A percentile compares a stretch with the other conserved stretches of the same genome.
Conservation (phyloP, 768 basidiomycete genomes). For the Boletus barrowsii region DNA sequence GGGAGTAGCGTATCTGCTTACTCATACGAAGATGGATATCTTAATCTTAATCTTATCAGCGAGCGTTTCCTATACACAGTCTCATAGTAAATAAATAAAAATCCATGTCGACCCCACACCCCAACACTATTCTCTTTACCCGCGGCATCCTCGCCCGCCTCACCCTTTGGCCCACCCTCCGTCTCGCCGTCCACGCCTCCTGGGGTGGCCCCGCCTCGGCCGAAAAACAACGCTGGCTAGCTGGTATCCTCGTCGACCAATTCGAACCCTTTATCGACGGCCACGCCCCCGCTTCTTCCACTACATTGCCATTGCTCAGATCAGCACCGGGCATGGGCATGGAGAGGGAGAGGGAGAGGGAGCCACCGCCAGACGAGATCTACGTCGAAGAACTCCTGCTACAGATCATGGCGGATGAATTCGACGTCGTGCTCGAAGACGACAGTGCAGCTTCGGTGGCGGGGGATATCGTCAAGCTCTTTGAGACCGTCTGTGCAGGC, state of each 20-base stretch:
- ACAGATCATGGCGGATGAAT: slow-evolving; percentile 86
- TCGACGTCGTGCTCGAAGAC: slow-evolving; percentile 81
- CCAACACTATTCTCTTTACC: slow-evolving; percentile 70
- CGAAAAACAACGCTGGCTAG: slow-evolving; percentile 84
- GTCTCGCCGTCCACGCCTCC: slow-evolving; percentile 76
- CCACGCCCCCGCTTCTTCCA: too few relatives aligned
- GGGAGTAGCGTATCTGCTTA: too few relatives aligned
- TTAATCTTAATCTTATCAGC: too few relatives aligned
- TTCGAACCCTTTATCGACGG: slow-evolving; percentile 54
- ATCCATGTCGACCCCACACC: slow-evolving; percentile 34
- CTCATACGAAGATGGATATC: too few relatives aligned
- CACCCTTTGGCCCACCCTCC: slow-evolving; percentile 79
- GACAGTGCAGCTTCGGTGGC: slow-evolving; percentile 76
- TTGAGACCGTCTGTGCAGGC: slow-evolving; percentile 50
- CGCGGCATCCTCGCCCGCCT: slow-evolving; percentile 83
- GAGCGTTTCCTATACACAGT: too few relatives aligned
- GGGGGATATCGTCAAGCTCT: slow-evolving; percentile 65
- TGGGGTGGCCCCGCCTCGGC: slow-evolving; percentile 81
- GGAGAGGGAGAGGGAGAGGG: neutral
- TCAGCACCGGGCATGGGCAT: neutral
- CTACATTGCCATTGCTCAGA: neutral
- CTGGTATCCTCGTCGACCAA: slow-evolving; percentile 73
- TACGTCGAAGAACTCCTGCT: slow-evolving; percentile 81
- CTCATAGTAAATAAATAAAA: too few relatives aligned
- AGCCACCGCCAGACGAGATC: slow-evolving; percentile 50